These are phyloP conservation scores for Oryza coarctata DNA, from an alignment of 176 grass and related monocot genomes.

Conservation along the genomic window DNA sequence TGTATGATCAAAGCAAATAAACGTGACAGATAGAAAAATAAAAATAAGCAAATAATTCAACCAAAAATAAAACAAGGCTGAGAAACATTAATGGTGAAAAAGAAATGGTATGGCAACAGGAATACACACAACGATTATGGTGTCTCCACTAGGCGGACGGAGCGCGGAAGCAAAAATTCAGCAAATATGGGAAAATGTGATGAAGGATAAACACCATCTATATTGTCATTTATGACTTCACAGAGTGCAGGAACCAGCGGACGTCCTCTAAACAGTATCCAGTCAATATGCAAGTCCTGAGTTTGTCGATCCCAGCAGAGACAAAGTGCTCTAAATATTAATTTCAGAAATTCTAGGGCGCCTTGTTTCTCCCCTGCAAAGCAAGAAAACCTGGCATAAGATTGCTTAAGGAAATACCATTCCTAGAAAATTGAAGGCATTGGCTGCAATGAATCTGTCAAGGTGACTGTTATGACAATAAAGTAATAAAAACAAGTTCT, in stretches of 20 bases:
- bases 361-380: constrained; percentile 95
- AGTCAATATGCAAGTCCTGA: constrained; percentile 95
- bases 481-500: not conserved
- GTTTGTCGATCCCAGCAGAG: constrained; percentile 98
- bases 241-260: constrained; percentile 83
- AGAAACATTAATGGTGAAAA: not conserved
- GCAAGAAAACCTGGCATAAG: constrained; percentile 20
- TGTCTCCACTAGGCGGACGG: constrained; percentile 58
- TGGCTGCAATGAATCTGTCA: constrained; percentile 1
- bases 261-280: constrained; percentile 89
- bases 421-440: not conserved
- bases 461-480: not conserved
- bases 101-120: constrained; percentile 8
- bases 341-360: constrained; percentile 89
- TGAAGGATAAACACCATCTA: constrained; percentile 88
- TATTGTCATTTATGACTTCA: constrained; percentile 97
- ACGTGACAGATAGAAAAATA: not conserved
- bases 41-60: constrained; percentile 19
- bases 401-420: not conserved
- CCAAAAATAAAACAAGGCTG: not conserved
- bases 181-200: constrained; percentile 86
- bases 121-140: constrained; percentile 30
- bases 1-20: not conserved
- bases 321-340: constrained; percentile 96
- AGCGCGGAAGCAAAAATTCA: constrained; percentile 90